Evolutionary conservation across 1,284 basidiomycete genomes (phyloP).

Genomic region (Laetiporus sulphureus): DNA sequence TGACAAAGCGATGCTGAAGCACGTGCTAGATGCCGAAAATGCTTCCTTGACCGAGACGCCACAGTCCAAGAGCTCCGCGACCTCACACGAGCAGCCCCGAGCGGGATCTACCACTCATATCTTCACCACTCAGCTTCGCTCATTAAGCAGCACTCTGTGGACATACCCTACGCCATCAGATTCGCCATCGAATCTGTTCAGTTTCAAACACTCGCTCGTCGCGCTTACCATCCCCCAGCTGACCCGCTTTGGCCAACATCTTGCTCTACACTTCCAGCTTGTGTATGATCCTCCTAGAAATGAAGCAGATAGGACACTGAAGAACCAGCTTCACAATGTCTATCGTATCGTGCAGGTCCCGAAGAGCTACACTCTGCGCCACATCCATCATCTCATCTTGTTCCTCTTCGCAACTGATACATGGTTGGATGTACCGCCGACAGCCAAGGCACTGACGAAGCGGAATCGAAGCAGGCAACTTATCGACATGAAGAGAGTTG

Average conservation of each 20-base stretch:
- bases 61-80: too few relatives aligned
- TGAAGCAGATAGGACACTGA: slow-evolving; percentile 15
- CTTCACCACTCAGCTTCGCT: too few relatives aligned
- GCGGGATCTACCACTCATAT: too few relatives aligned
- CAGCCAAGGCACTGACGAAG: too few relatives aligned
- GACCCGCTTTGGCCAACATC: slow-evolving; percentile 44
- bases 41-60: too few relatives aligned
- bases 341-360: slow-evolving; percentile 65
- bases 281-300: slow-evolving; percentile 24
- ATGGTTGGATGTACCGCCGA: slow-evolving; percentile 8
- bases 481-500: too few relatives aligned
- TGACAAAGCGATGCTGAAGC: too few relatives aligned
- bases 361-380: slow-evolving; percentile 59
- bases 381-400: slow-evolving; percentile 53
- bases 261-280: slow-evolving; percentile 62
- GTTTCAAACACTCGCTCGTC: slow-evolving; percentile 24
- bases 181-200: slow-evolving; percentile 34
- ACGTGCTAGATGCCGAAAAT: too few relatives aligned
- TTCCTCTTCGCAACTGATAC: slow-evolving; percentile 50
- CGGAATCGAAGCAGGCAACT: too few relatives aligned
- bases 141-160: slow-evolving; percentile 11
- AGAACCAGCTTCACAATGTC: slow-evolving; percentile 32
- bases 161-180: slow-evolving; percentile 28
- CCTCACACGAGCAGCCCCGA: too few relatives aligned
- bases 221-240: slow-evolving; percentile 37